Evolutionary conservation across 352 stramenopile genomes (phyloP).

Genomic region (Pythium insidiosum): DNA sequence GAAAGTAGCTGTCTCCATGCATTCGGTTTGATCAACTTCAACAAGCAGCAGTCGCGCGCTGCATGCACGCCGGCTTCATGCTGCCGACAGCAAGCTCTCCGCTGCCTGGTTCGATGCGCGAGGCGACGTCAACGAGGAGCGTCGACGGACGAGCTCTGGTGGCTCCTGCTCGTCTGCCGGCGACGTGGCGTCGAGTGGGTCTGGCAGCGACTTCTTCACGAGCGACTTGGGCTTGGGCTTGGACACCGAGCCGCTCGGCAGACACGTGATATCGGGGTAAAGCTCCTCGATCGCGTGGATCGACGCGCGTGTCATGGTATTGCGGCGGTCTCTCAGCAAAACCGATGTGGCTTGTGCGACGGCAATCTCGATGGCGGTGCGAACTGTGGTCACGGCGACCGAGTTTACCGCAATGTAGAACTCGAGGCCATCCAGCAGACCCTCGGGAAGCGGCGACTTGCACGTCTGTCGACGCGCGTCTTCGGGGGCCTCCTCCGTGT

Average conservation of each 20-base stretch:
- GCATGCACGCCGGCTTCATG: no score
- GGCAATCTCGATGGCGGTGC: slow-evolving; percentile 26
- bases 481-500: neutral
- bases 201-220: no score
- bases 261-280: slow-evolving; percentile 44
- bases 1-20: no score
- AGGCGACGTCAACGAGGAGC: no score
- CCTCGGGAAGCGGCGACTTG: neutral
- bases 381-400: slow-evolving; percentile 25
- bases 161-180: no score
- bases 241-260: neutral
- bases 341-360: slow-evolving; percentile 25
- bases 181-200: no score
- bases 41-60: no score
- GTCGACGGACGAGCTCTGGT: no score
- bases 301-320: slow-evolving; percentile 26
- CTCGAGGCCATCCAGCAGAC: slow-evolving; percentile 33
- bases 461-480: neutral
- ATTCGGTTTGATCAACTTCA: no score
- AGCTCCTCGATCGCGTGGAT: slow-evolving; percentile 45
- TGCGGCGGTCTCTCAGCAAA: slow-evolving; percentile 17
- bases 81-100: no score
- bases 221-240: neutral
- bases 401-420: slow-evolving; percentile 55
- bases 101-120: no score